Evolutionary conservation across 2,329 filamentous ascomycete genomes (phyloP).

Genomic region (Cercospora sp.): DNA sequence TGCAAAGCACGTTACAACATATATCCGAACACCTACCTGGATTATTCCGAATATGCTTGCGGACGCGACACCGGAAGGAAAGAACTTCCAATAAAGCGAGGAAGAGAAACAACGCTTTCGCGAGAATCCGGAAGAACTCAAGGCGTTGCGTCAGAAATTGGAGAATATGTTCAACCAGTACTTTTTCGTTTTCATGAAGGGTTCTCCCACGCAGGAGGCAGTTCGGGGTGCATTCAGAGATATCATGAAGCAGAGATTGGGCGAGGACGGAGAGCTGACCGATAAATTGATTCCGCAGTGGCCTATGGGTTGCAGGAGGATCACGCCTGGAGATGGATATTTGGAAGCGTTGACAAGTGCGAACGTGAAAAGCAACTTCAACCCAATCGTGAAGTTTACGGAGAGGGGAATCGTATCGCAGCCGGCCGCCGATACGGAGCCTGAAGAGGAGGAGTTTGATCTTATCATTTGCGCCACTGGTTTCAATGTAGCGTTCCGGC

Average conservation of each 20-base stretch:
- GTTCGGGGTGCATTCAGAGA: constrained; percentile 8
- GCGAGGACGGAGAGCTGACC: constrained; percentile 12
- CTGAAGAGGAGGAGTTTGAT: constrained; percentile 39
- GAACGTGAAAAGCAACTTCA: constrained; percentile 18
- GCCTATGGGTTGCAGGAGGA: constrained; percentile 20
- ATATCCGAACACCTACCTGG: constrained; percentile 15
- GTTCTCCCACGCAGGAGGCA: constrained; percentile 1
- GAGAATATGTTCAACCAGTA: constrained; percentile 18
- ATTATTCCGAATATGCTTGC: constrained; percentile 15
- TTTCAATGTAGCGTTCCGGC: constrained; percentile 41
- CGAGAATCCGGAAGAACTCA: constrained; percentile 15
- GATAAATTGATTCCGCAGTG: constrained; percentile 19
- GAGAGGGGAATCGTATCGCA: constrained; percentile 16
- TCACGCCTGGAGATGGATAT: constrained; percentile 20
- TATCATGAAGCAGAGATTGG: constrained; percentile 14
- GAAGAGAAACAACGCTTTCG: constrained; percentile 18
- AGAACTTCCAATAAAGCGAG: constrained; percentile 15
- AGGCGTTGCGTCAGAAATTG: constrained; percentile 15
- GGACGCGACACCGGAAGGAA: constrained; percentile 13
- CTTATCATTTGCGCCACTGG: constrained; percentile 49
- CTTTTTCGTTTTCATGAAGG: constrained; percentile 15
- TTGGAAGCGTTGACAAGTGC: constrained; percentile 18
- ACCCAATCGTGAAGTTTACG: constrained; percentile 16
- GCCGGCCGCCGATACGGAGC: constrained; percentile 2
- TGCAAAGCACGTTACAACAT: constrained; percentile 33